phyloP scores from a whole-genome alignment of 805 yeast species.

The Nakazawaea siamensis region DNA sequence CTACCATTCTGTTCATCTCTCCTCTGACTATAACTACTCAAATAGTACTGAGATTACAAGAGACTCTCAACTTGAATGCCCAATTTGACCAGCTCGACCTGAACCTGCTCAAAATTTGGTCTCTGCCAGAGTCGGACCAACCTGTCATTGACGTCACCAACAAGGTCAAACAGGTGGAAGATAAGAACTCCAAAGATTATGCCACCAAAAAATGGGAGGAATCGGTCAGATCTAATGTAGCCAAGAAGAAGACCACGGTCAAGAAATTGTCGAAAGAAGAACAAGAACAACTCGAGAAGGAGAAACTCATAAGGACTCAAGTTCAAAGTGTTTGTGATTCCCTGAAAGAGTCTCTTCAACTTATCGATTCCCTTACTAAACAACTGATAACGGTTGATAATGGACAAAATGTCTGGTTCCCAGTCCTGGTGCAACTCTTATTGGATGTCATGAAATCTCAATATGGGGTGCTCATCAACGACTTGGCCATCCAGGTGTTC shows the following conservation, averaged over 20 bases:
- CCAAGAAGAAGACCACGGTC: slow-evolving; percentile 34
- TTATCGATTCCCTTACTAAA: neutral
- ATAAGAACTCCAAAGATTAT: slow-evolving; percentile 72
- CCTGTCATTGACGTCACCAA: slow-evolving; percentile 56
- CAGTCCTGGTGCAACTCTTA: slow-evolving; percentile 39
- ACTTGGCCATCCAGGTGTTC: slow-evolving; percentile 39
- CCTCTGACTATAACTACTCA: too few relatives aligned
- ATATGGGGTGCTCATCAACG: slow-evolving; percentile 25
- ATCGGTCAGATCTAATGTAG: slow-evolving; percentile 65
- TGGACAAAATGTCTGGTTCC: slow-evolving; percentile 65
- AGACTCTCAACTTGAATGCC: neutral
- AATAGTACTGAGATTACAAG: neutral
- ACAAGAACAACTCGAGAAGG: slow-evolving; percentile 59
- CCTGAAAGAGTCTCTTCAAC: neutral
- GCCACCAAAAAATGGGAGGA: slow-evolving; percentile 90
- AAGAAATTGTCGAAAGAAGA: slow-evolving; percentile 76
- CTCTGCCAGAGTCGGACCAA: slow-evolving; percentile 18
- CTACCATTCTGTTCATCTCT: slow-evolving; percentile 1
- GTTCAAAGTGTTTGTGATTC: neutral
- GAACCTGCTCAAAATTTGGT: too few relatives aligned
- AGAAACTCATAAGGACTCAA: slow-evolving; percentile 35
- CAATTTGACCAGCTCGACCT: too few relatives aligned
- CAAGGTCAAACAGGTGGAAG: slow-evolving; percentile 35
- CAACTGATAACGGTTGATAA: slow-evolving; percentile 39
- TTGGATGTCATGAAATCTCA: slow-evolving; percentile 12